Conservation (phyloP, 1,284 basidiomycete species). For the Puccinia horiana region DNA sequence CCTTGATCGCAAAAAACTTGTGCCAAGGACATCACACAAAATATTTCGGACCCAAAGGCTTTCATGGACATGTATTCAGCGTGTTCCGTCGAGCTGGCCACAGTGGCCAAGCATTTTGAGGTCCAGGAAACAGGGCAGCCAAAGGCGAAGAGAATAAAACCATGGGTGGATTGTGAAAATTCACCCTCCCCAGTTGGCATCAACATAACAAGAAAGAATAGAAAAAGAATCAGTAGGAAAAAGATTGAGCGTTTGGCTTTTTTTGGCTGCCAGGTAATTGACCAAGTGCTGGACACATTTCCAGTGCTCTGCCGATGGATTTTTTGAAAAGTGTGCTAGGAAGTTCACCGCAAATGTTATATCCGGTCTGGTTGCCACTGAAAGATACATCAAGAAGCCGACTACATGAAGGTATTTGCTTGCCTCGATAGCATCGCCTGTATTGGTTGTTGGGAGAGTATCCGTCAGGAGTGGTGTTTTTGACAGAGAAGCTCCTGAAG, state of each 20-base stretch:
- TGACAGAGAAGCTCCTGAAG: background rate
- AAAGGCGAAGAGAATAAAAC: background rate
- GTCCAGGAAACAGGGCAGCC: background rate
- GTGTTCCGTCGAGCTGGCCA: background rate
- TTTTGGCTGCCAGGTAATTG: background rate
- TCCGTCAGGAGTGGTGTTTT: background rate
- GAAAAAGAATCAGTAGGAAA: background rate
- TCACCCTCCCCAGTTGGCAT: slow-evolving; percentile 17
- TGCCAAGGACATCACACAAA: background rate
- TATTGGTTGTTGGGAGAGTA: background rate
- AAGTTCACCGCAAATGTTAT: slow-evolving; percentile 16
- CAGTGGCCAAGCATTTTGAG: background rate
- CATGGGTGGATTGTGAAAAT: slow-evolving; percentile 10
- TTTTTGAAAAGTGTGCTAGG: background rate
- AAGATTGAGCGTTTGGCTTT: background rate
- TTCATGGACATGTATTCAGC: slow-evolving; percentile 2
- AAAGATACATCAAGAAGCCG: background rate
- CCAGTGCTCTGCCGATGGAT: background rate
- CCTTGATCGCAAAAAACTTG: background rate
- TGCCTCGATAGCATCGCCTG: background rate
- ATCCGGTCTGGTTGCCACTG: slow-evolving; percentile 7
- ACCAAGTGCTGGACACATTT: background rate
- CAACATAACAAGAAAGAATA: background rate
- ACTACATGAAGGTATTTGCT: background rate
- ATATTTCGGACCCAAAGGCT: background rate